Conservation (phyloP, 2,329 filamentous ascomycete species). For the Stagonosporopsis vannaccii region DNA sequence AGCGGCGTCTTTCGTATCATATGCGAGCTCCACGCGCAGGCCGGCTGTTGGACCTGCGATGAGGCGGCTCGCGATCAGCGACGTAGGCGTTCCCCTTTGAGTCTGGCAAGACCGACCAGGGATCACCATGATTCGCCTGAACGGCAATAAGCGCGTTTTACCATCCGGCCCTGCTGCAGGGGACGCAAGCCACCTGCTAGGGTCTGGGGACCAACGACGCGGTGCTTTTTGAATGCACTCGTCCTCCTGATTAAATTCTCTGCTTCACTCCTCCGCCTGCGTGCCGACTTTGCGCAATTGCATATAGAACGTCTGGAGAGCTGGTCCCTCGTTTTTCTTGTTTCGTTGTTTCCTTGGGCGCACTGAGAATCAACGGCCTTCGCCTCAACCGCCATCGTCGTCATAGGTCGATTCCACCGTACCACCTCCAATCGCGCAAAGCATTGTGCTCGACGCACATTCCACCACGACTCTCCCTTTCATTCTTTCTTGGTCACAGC, state of each 20-base stretch:
- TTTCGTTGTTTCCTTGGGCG: slow-evolving; percentile 24
- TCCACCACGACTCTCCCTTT: slow-evolving; percentile 26
- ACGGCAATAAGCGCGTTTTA: slow-evolving; percentile 20
- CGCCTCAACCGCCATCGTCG: slow-evolving; percentile 37
- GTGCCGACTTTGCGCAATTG: slow-evolving; percentile 19
- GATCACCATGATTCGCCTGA: slow-evolving; percentile 31
- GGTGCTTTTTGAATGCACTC: slow-evolving; percentile 22
- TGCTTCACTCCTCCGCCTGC: slow-evolving; percentile 20
- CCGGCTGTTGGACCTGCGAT: slow-evolving; percentile 13
- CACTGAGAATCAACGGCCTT: slow-evolving; percentile 35
- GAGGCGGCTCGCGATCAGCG: slow-evolving; percentile 16
- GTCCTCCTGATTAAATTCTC: slow-evolving; percentile 22
- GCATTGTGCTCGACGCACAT: slow-evolving; percentile 47
- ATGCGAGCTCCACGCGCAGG: slow-evolving; percentile 15
- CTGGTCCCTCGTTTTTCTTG: slow-evolving; percentile 34
- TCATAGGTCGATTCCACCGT: slow-evolving; percentile 25
- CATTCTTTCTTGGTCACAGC: slow-evolving; percentile 19
- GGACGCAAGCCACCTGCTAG: slow-evolving; percentile 18
- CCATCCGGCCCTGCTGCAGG: slow-evolving; percentile 8
- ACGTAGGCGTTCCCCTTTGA: slow-evolving; percentile 16
- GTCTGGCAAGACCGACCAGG: slow-evolving; percentile 17
- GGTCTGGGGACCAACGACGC: slow-evolving; percentile 18
- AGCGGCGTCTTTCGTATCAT: neutral
- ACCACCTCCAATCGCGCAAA: slow-evolving; percentile 20
- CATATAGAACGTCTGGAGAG: slow-evolving; percentile 25